These are phyloP conservation scores for Vachellia collinsii DNA, from an alignment of 306 rosid species.

Conservation along the genomic window DNA sequence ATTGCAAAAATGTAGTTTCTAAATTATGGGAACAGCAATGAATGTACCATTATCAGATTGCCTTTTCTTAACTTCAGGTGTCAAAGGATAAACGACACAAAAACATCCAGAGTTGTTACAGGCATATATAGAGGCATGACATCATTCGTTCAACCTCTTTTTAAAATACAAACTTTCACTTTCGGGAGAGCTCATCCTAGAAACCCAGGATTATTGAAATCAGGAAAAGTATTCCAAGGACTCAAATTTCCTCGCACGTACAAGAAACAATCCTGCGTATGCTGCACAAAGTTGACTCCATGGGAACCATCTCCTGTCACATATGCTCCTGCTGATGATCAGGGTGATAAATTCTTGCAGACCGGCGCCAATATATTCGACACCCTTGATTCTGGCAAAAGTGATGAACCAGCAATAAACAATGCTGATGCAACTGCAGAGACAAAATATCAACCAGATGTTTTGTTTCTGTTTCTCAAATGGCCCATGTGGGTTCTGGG, in stretches of 20 bases:
- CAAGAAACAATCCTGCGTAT: constrained; percentile 43
- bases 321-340: constrained; percentile 48
- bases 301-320: constrained; percentile 75
- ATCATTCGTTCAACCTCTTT: constrained; percentile 45
- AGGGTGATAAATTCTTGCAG: constrained; percentile 53
- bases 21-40: neutral
- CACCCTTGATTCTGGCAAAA: constrained; percentile 52
- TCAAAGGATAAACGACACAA: constrained; percentile 21
- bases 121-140: constrained; percentile 49
- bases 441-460: constrained; percentile 43
- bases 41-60: constrained; percentile 6
- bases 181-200: constrained; percentile 35
- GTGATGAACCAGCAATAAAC: constrained; percentile 46
- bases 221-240: constrained; percentile 43
- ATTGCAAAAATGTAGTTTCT: constrained; percentile 7
- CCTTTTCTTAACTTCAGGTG: constrained; percentile 36
- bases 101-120: neutral
- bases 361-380: constrained; percentile 58
- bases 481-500: constrained; percentile 97
- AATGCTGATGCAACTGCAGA: constrained; percentile 44
- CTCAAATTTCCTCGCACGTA: constrained; percentile 37
- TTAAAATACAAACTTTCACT: constrained; percentile 36
- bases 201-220: constrained; percentile 42
- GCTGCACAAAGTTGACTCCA: constrained; percentile 66
- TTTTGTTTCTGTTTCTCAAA: constrained; percentile 65